Evolutionary conservation across 108 stramenopile genomes (phyloP), one percentile per base, ranked within the genome.

Genomic region (Skeletonema potamos): DNA sequence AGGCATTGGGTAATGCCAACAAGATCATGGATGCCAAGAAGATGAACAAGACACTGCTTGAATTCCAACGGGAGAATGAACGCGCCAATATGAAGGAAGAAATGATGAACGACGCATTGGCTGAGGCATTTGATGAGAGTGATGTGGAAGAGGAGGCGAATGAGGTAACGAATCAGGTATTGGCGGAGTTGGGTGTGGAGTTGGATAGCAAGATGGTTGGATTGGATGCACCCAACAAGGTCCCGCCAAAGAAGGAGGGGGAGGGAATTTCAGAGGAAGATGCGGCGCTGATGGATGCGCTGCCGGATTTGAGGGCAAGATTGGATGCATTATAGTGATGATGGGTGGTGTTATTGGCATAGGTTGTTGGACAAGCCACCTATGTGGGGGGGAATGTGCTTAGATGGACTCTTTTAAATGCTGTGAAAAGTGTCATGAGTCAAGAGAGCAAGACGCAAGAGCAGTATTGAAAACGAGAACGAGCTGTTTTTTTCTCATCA

Each of bases 121-220:
- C 84, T 15, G 89, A 89, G 65, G 92, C 88, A 11, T 93, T 93
- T 73, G 92, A 93, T 65, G 83, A 84, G 30, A 87, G 87, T 37
- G 89, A 87, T 18, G 64, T 90, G 15, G 88, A 90, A 64, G 92
- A 89, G 66, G 88, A 93, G 66, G 92, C 89, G 0, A 89, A 93
- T 24, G 54, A 84, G 33, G 74, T 93, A 0, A 90, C 92, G 1
- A 76, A 68, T 55, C 89, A 90, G 66, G 87, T 90, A 1, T 77
- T 93, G 83, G 92, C 92, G 1, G 92, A 93, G 75, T 83, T 93
- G 73, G 92, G 92, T 67, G 84, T 93, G 0, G 92, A 93, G 51
- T 62, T 90, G 86, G 92, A 93, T 81, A 30, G 54, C 22, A 73
- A 90, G 61, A 86, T 93, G 85, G 88, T 87, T 6, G 92, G 92